phyloP scores from a whole-genome alignment of 2,329 filamentous ascomycete genomes.

The Cyanodermella asteris region DNA sequence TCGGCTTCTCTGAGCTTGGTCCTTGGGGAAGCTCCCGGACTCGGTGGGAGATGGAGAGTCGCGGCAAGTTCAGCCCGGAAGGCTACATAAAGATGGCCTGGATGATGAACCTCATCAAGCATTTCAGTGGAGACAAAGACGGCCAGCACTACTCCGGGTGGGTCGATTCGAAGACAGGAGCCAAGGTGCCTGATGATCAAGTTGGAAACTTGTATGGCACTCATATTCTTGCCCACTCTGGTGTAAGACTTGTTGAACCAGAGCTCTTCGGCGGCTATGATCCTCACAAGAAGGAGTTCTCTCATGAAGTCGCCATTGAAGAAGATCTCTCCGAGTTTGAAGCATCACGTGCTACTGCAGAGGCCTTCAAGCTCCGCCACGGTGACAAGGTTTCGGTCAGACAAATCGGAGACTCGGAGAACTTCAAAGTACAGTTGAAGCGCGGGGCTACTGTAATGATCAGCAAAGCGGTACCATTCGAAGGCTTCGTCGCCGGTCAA shows the following conservation, averaged over 20 bases:
- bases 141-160: slow-evolving; percentile 86
- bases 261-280: neutral
- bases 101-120: slow-evolving; percentile 98
- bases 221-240: slow-evolving; percentile 9
- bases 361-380: slow-evolving; percentile 13
- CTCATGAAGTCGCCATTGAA: slow-evolving; percentile 15
- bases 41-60: slow-evolving; percentile 96
- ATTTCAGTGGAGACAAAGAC: slow-evolving; percentile 91
- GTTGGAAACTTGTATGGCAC: slow-evolving; percentile 13
- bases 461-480: slow-evolving; percentile 12
- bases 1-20: slow-evolving; percentile 19
- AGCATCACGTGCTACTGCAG: slow-evolving; percentile 12
- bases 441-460: slow-evolving; percentile 14
- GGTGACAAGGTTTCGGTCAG: slow-evolving; percentile 13
- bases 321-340: slow-evolving; percentile 16
- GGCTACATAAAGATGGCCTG: slow-evolving; percentile 97
- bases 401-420: slow-evolving; percentile 7
- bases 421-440: slow-evolving; percentile 10
- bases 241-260: neutral
- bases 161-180: slow-evolving; percentile 12
- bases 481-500: slow-evolving; percentile 14
- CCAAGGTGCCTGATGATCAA: slow-evolving; percentile 13
- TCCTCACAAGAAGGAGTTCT: too few species aligned
- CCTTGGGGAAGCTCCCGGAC: slow-evolving; percentile 97
- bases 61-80: slow-evolving; percentile 87